Evolutionary conservation across 2,329 filamentous ascomycete genomes (phyloP).

Genomic region (Cordyceps cicadae): DNA sequence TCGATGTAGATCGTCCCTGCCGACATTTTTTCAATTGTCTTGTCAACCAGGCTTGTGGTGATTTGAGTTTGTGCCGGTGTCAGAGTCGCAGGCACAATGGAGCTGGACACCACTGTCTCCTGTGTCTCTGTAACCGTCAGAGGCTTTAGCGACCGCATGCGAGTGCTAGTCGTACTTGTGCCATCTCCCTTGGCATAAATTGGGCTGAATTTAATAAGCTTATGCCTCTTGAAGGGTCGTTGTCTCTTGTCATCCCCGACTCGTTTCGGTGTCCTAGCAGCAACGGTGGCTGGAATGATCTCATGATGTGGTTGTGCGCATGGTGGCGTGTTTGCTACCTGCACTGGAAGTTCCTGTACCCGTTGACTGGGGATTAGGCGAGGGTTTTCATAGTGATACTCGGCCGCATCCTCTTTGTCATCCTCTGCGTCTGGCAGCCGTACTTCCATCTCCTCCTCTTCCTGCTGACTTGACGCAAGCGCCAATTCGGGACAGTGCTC

Average conservation of each 20-base stretch:
- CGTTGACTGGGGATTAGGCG: not conserved
- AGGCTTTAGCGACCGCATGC: constrained; percentile 19
- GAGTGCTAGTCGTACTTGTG: constrained; percentile 1
- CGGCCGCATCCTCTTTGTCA: not conserved
- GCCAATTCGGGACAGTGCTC: not conserved
- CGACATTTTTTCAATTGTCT: not conserved
- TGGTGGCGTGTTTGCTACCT: constrained; percentile 15
- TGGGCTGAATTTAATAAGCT: constrained; percentile 19
- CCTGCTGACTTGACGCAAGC: not conserved
- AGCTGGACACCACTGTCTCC: constrained; percentile 21
- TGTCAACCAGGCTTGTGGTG: not conserved
- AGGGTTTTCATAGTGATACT: not conserved
- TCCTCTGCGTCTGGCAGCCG: constrained; percentile 24
- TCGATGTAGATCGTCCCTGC: too few relatives aligned
- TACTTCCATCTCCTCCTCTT: constrained; percentile 31
- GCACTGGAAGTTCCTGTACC: not conserved
- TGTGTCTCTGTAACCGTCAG: constrained; percentile 19
- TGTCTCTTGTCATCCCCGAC: not conserved
- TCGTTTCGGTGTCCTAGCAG: not conserved
- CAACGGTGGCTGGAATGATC: constrained; percentile 14
- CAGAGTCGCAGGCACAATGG: constrained; percentile 21
- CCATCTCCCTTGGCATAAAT: constrained; percentile 1
- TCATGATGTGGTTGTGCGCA: constrained; percentile 18
- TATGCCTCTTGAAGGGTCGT: constrained; percentile 16
- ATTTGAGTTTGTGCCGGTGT: constrained; percentile 16